Conservation (phyloP, 805 yeast genomes). For the Candida awuae region DNA sequence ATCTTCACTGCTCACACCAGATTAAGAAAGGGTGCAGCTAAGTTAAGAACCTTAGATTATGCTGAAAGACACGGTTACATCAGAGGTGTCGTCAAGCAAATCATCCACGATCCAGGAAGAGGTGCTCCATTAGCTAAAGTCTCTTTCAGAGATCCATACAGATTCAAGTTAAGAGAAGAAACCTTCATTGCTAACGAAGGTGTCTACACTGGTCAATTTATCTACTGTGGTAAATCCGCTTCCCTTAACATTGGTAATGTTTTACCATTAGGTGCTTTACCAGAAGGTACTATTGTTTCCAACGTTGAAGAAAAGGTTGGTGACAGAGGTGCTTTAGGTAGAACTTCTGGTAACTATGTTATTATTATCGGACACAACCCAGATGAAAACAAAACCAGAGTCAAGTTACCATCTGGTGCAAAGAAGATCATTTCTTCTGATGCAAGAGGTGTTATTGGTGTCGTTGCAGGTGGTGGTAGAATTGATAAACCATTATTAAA, state of each 20-base stretch:
- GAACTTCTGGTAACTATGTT: constrained; percentile 99
- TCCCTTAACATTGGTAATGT: constrained; percentile 95
- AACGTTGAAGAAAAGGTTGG: constrained; percentile 98
- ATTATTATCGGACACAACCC: constrained; percentile 99
- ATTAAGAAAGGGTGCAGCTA: constrained; percentile 99
- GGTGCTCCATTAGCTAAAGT: constrained; percentile 99
- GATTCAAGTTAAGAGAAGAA: constrained; percentile 95
- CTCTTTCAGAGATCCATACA: constrained; percentile 99
- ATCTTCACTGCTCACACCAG: constrained; percentile 99
- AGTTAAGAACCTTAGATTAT: constrained; percentile 97
- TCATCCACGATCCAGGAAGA: constrained; percentile 99
- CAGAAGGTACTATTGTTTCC: constrained; percentile 98
- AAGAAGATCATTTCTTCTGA: constrained; percentile 92
- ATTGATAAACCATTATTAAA: constrained; percentile 98
- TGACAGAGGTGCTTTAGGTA: constrained; percentile 99
- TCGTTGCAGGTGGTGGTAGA: constrained; percentile 99
- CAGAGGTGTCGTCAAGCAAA: constrained; percentile 98
- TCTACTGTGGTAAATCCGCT: constrained; percentile 98
- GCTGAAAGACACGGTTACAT: constrained; percentile 99
- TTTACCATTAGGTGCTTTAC: constrained; percentile 92
- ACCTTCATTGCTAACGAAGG: constrained; percentile 99
- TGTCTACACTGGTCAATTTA: constrained; percentile 98
- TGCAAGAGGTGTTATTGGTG: constrained; percentile 99
- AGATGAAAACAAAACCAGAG: constrained; percentile 98
- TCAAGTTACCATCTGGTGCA: constrained; percentile 98